Percentiles rank a stretch among this genome's conserved stretches.
phyloP scores from a whole-genome alignment of 164 flowering plant species.

The Brasenia schreberi region DNA sequence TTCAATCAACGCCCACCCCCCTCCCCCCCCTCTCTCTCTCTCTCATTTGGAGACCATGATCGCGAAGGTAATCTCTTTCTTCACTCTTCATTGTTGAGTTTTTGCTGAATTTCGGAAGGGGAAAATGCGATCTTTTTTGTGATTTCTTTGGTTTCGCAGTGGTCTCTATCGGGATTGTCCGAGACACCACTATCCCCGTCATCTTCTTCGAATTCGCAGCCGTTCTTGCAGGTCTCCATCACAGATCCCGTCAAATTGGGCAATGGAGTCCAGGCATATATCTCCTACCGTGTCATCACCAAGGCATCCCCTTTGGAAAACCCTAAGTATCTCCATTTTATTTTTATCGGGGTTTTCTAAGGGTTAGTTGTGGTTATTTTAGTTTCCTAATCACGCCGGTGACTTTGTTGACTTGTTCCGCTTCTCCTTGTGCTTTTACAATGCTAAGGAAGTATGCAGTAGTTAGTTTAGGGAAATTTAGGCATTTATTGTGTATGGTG shows the following conservation, averaged over 20 bases:
- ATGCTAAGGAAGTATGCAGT: too few species aligned
- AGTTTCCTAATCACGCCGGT: too few species aligned
- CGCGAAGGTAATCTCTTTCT: background rate
- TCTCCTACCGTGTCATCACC: constrained; percentile 91
- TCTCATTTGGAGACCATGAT: background rate
- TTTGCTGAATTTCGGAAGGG: background rate
- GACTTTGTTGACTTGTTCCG: too few species aligned
- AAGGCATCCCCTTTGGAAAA: constrained; percentile 32
- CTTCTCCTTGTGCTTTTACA: too few species aligned
- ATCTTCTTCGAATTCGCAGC: constrained; percentile 27
- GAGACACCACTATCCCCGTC: constrained; percentile 83
- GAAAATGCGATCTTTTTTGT: background rate
- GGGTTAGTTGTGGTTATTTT: too few species aligned
- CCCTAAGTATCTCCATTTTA: too few species aligned
- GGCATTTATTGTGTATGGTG: too few species aligned
- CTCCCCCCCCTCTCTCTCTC: background rate
- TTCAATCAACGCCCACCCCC: too few species aligned
- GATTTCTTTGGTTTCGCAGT: constrained; percentile 34
- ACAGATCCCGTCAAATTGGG: constrained; percentile 97
- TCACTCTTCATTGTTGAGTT: background rate
- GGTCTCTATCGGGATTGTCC: constrained; percentile 42
- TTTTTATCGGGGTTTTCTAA: too few species aligned
- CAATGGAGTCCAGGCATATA: constrained; percentile 94
- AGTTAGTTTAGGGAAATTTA: too few species aligned
- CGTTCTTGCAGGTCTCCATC: constrained; percentile 66